These are phyloP conservation scores for Chaetomium sp. DNA, from an alignment of 2,329 filamentous ascomycete species.

Conservation along the genomic window DNA sequence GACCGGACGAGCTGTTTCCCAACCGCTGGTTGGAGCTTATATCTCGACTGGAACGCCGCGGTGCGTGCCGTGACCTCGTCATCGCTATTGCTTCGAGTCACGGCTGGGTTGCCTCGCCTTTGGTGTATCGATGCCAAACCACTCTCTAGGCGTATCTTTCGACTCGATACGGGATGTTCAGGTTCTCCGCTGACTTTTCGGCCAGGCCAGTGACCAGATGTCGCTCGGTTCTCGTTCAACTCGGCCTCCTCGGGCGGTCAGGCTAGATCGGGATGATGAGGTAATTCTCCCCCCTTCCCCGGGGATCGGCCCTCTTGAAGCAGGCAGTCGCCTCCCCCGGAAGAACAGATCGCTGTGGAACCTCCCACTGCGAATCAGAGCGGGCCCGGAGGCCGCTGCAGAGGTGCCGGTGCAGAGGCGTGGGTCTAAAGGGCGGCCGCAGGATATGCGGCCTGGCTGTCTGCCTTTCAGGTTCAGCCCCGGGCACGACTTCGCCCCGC, in stretches of 20 bases:
- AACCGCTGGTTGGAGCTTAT: neutral
- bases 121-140: neutral
- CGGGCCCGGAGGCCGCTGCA: slow-evolving; percentile 16
- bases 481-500: neutral
- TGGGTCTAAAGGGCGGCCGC: slow-evolving; percentile 14
- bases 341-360: slow-evolving; percentile 15
- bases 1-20: neutral
- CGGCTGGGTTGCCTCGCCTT: neutral
- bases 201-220: neutral
- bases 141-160: neutral
- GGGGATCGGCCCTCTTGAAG: slow-evolving; percentile 1
- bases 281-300: slow-evolving; percentile 8
- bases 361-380: slow-evolving; percentile 16
- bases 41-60: slow-evolving; percentile 4
- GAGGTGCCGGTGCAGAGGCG: slow-evolving; percentile 13
- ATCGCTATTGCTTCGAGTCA: neutral
- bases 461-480: neutral
- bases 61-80: slow-evolving; percentile 4
- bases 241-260: neutral
- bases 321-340: slow-evolving; percentile 6
- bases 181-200: neutral
- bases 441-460: slow-evolving; percentile 9
- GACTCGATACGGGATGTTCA: neutral
- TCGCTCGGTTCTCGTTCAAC: neutral
- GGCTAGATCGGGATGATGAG: slow-evolving; percentile 5